Evolutionary conservation across 306 rosid species (phyloP).

Genomic region (Vigna unguiculata): DNA sequence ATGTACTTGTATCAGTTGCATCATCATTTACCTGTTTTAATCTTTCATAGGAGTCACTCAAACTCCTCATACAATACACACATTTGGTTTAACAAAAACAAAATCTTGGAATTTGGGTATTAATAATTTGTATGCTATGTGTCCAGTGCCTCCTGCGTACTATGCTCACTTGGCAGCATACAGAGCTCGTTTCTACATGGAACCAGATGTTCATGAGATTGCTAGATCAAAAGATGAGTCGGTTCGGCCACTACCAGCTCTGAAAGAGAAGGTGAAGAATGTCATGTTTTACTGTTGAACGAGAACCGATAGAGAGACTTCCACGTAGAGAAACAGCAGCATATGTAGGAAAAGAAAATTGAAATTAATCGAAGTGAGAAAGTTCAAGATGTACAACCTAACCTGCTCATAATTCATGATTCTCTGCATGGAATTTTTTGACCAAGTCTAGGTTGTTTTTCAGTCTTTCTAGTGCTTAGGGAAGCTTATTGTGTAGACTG

Average conservation of each 20-base stretch:
- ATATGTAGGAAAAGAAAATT: slow-evolving; percentile 32
- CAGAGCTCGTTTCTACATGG: slow-evolving; percentile 84
- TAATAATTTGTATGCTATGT: neutral
- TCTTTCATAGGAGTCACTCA: neutral
- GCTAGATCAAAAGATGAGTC: slow-evolving; percentile 54
- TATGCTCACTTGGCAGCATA: slow-evolving; percentile 85
- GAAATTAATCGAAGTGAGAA: slow-evolving; percentile 12
- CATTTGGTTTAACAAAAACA: too few relatives aligned
- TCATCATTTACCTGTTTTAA: neutral
- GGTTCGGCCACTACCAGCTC: slow-evolving; percentile 76
- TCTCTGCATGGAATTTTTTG: slow-evolving; percentile 41
- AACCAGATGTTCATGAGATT: slow-evolving; percentile 55
- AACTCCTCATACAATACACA: neutral
- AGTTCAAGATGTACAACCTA: slow-evolving; percentile 40
- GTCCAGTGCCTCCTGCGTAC: slow-evolving; percentile 78
- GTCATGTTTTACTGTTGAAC: slow-evolving; percentile 79
- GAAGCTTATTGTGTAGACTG: slow-evolving; percentile 5
- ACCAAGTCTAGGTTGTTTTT: slow-evolving; percentile 22
- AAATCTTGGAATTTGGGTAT: too few relatives aligned
- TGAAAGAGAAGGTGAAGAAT: slow-evolving; percentile 77
- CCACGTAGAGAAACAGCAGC: slow-evolving; percentile 29
- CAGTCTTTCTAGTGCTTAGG: slow-evolving; percentile 32
- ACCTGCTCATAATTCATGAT: slow-evolving; percentile 34
- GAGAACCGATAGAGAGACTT: slow-evolving; percentile 14
- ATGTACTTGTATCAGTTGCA: neutral